Evolutionary conservation across 148 eudicot species (phyloP).

Genomic region (Vaccinium vitisidaea): DNA sequence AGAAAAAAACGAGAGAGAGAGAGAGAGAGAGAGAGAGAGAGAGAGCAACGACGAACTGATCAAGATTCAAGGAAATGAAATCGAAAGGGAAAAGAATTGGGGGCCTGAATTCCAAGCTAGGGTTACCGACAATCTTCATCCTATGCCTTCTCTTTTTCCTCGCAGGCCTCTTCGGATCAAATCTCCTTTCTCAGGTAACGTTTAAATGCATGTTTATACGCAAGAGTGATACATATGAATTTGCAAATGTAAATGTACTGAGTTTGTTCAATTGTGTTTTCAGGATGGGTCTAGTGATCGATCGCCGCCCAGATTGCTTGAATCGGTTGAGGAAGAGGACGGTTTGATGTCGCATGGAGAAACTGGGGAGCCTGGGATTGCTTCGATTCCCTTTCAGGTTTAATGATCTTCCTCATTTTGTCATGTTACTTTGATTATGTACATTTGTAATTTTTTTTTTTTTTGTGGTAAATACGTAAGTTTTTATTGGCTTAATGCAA

Average conservation of each 20-base stretch:
- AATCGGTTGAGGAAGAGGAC: slow-evolving; percentile 30
- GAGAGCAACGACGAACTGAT: not conserved
- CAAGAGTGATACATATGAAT: not conserved
- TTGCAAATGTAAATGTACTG: not conserved
- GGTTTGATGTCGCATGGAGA: slow-evolving; percentile 46
- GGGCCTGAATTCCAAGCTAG: slow-evolving; percentile 33
- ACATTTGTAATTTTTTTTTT: not conserved
- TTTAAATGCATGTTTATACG: not conserved
- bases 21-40: not conserved
- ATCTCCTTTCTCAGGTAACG: slow-evolving; percentile 48
- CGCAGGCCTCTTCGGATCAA: slow-evolving; percentile 51
- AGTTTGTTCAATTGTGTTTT: not conserved
- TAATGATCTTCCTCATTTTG: slow-evolving; percentile 4
- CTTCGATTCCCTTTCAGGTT: slow-evolving; percentile 71
- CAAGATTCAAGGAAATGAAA: not conserved
- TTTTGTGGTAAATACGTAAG: no score
- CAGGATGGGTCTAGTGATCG: slow-evolving; percentile 31
- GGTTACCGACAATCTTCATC: slow-evolving; percentile 44
- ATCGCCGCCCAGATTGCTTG: slow-evolving; percentile 37
- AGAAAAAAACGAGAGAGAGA: not conserved
- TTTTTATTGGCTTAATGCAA: not conserved
- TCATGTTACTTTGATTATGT: not conserved
- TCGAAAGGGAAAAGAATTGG: slow-evolving; percentile 12
- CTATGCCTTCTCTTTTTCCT: slow-evolving; percentile 52
- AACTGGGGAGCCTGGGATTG: slow-evolving; percentile 49